phyloP scores from a whole-genome alignment of 129 eudicot genomes.

The Logfia minima region DNA sequence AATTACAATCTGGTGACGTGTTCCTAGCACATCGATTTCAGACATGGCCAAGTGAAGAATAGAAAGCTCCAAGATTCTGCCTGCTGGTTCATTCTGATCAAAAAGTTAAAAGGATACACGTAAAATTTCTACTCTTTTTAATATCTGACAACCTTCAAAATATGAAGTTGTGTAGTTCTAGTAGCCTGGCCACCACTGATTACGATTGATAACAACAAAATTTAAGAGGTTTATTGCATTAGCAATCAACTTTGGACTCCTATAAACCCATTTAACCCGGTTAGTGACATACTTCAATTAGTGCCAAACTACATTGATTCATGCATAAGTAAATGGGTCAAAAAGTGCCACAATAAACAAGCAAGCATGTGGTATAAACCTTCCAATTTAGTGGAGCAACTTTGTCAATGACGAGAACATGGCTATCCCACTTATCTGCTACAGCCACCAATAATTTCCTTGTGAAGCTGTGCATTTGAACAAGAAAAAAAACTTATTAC shows the following conservation, averaged over 20 bases:
- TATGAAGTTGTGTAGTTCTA: not conserved
- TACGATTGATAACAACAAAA: not conserved
- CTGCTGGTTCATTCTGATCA: constrained; percentile 70
- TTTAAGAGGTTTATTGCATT: not conserved
- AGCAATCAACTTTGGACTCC: not conserved
- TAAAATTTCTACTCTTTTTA: not conserved
- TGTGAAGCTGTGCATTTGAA: constrained; percentile 59
- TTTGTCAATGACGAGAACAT: constrained; percentile 75
- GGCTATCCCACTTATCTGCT: constrained; percentile 74
- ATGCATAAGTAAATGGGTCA: not conserved
- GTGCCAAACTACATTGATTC: not conserved
- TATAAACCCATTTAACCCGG: too few relatives aligned
- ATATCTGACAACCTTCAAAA: not conserved
- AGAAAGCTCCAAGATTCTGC: constrained; percentile 84
- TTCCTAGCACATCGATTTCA: constrained; percentile 78
- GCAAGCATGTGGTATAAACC: constrained; percentile 42
- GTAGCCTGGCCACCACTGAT: not conserved
- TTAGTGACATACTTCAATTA: too few relatives aligned
- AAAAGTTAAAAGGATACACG: not conserved
- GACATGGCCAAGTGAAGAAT: constrained; percentile 94
- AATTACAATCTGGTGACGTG: constrained; percentile 82
- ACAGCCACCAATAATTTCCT: constrained; percentile 87
- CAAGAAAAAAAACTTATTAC: constrained; percentile 5
- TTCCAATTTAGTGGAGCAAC: constrained; percentile 78
- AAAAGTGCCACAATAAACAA: not conserved